phyloP scores from a whole-genome alignment of 2,329 filamentous ascomycete species.

The Pseudocercospora cruenta region DNA sequence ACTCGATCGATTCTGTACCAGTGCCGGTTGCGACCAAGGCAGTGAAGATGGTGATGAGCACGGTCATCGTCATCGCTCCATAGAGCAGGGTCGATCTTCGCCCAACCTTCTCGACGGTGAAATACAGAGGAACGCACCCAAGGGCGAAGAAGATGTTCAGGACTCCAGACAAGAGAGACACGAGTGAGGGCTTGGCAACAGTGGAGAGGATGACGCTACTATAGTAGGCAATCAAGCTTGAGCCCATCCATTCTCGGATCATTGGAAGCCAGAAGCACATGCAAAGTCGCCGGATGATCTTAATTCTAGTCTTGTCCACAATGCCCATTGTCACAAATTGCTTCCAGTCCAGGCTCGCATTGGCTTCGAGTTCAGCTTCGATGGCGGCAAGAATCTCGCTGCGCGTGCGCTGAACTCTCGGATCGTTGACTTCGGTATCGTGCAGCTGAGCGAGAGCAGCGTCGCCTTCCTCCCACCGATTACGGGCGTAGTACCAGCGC shows the following conservation, averaged over 20 bases:
- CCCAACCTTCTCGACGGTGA: slow-evolving; percentile 18
- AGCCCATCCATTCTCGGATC: slow-evolving; percentile 25
- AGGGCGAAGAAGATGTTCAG: slow-evolving; percentile 23
- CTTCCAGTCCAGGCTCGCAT: slow-evolving; percentile 22
- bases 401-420: slow-evolving; percentile 16
- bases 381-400: slow-evolving; percentile 21
- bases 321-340: slow-evolving; percentile 13
- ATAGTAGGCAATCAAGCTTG: slow-evolving; percentile 23
- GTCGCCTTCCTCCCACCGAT: slow-evolving; percentile 19
- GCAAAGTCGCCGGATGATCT: slow-evolving; percentile 17
- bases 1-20: slow-evolving; percentile 9
- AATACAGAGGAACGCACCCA: slow-evolving; percentile 10
- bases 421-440: slow-evolving; percentile 6
- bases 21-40: slow-evolving; percentile 7
- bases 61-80: slow-evolving; percentile 19
- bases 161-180: slow-evolving; percentile 14
- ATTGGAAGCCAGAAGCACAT: slow-evolving; percentile 25
- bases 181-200: slow-evolving; percentile 11
- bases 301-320: slow-evolving; percentile 18
- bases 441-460: slow-evolving; percentile 18
- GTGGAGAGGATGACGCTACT: slow-evolving; percentile 20
- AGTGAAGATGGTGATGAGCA: slow-evolving; percentile 17
- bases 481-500: slow-evolving; percentile 23
- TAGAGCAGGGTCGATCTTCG: slow-evolving; percentile 18
- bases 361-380: slow-evolving; percentile 21